A percentile compares a stretch with the other conserved stretches of the same genome.
Evolutionary conservation across 306 rosid genomes (phyloP).

Genomic region (Trifolium repens): DNA sequence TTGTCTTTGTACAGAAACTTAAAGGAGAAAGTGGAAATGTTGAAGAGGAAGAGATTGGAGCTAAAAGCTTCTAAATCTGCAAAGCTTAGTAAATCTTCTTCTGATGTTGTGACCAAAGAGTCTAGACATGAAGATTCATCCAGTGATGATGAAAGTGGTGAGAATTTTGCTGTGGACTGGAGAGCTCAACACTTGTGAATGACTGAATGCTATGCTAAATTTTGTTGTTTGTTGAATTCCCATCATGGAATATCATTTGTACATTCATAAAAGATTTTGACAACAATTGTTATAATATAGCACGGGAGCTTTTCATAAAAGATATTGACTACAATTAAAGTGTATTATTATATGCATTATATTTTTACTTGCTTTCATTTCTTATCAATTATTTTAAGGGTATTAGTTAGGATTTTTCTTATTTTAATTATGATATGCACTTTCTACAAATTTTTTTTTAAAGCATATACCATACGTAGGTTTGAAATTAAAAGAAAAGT

Average conservation of each 20-base stretch:
- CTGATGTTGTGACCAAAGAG: constrained; percentile 48
- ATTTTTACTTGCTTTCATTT: no score
- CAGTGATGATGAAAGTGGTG: constrained; percentile 77
- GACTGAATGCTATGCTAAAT: constrained; percentile 39
- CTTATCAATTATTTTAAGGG: no score
- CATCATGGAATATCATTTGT: constrained; percentile 28
- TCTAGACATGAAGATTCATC: constrained; percentile 60
- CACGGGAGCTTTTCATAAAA: no score
- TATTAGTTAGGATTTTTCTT: no score
- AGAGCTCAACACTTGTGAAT: constrained; percentile 87
- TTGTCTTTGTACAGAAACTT: constrained; percentile 51
- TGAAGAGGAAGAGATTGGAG: constrained; percentile 77
- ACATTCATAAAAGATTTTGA: background rate
- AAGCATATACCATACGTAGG: no score
- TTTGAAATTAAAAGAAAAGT: no score
- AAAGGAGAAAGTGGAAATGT: constrained; percentile 69
- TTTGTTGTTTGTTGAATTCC: constrained; percentile 25
- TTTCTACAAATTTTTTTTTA: no score
- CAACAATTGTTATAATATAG: no score
- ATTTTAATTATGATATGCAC: no score
- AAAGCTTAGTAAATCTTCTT: constrained; percentile 52
- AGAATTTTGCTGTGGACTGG: constrained; percentile 87
- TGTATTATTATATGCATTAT: no score
- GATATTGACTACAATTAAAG: no score
- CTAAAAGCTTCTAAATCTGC: constrained; percentile 60